Conservation (phyloP, 2,329 filamentous ascomycete genomes). For the Amauroascus niger region DNA sequence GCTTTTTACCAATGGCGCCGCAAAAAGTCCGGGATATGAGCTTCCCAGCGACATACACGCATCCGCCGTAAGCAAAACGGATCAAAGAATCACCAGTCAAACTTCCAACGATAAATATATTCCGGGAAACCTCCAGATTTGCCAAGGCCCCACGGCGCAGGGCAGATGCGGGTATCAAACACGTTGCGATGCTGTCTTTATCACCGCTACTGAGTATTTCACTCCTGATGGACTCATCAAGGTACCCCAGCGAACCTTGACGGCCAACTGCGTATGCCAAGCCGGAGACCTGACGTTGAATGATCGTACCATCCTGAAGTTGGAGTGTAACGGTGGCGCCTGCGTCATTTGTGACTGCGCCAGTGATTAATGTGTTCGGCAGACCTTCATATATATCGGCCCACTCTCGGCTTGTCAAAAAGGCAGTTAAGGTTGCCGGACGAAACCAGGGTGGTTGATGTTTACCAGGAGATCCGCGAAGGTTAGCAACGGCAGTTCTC, state of each 20-base stretch:
- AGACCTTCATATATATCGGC: constrained; percentile 45
- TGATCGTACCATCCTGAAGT: constrained; percentile 33
- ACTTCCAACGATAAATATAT: constrained; percentile 50
- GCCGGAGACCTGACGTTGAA: constrained; percentile 41
- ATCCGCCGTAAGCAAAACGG: constrained; percentile 50
- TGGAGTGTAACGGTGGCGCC: constrained; percentile 38
- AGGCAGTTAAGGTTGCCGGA: constrained; percentile 35
- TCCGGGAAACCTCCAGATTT: constrained; percentile 44
- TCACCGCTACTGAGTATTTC: constrained; percentile 37
- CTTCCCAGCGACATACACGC: constrained; percentile 47
- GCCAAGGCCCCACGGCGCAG: constrained; percentile 45
- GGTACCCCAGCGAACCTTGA: constrained; percentile 46
- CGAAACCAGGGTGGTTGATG: constrained; percentile 20
- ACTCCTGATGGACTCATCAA: constrained; percentile 38
- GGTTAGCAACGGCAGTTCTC: constrained; percentile 32
- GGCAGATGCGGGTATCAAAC: constrained; percentile 44
- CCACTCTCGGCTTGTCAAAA: constrained; percentile 44
- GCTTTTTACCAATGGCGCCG: too few relatives aligned
- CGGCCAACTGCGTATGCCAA: constrained; percentile 49
- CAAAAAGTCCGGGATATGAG: constrained; percentile 29
- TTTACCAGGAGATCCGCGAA: background rate
- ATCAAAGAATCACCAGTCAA: constrained; percentile 53
- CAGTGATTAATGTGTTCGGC: constrained; percentile 43
- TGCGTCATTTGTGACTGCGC: constrained; percentile 27
- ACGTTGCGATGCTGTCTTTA: constrained; percentile 13